Conservation (phyloP, 345 rosid species). For the Jatropha curcas region DNA sequence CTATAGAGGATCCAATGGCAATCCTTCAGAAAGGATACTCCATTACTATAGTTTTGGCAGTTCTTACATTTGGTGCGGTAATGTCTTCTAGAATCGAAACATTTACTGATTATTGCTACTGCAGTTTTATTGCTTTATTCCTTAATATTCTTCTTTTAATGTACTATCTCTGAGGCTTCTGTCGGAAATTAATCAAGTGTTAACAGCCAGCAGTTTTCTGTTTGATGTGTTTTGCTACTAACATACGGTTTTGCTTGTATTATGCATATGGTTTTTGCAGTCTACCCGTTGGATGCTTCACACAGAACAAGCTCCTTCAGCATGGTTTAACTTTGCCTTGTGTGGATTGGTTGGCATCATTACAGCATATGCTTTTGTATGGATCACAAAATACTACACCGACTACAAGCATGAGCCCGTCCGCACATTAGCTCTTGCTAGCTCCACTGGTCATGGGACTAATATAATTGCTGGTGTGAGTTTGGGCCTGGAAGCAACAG, state of each 20-base stretch:
- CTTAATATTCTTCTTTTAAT: not conserved
- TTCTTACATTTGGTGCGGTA: conserved; percentile 86
- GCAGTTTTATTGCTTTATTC: not conserved
- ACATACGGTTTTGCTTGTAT: conserved; percentile 11
- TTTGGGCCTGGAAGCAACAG: conserved; percentile 98
- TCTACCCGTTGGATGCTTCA: conserved; percentile 98
- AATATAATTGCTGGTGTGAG: conserved; percentile 98
- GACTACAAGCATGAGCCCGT: conserved; percentile 99
- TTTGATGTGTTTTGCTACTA: conserved; percentile 15
- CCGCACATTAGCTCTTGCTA: conserved; percentile 86
- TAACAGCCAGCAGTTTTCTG: conserved; percentile 5
- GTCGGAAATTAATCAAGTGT: conserved; percentile 8
- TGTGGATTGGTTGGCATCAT: conserved; percentile 97
- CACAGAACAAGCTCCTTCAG: conserved; percentile 95
- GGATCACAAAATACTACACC: conserved; percentile 94
- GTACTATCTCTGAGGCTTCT: not conserved
- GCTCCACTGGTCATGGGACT: conserved; percentile 98
- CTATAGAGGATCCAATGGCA: conserved; percentile 93
- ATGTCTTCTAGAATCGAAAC: conserved; percentile 26
- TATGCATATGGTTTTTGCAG: conserved; percentile 42
- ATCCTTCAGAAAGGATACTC: conserved; percentile 98
- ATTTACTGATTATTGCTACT: conserved; percentile 1
- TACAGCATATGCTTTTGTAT: conserved; percentile 89
- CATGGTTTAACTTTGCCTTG: conserved; percentile 91
- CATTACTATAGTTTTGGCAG: conserved; percentile 78